Base-by-base conservation (phyloP, 2,329 filamentous ascomycete species). In the Chalaropsis ovoidea region DNA sequence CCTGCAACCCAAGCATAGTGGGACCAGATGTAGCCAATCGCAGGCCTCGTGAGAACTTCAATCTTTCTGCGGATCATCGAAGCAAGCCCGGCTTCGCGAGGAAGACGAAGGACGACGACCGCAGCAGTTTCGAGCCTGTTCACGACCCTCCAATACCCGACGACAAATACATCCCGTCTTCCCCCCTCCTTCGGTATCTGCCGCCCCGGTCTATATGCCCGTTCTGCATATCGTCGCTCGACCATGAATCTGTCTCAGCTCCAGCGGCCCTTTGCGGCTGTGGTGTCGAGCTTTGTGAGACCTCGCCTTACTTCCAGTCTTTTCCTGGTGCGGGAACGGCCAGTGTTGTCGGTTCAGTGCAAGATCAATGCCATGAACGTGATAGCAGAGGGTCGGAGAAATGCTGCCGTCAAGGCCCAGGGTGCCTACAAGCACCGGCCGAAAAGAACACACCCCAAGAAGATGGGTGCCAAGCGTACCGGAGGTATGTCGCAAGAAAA, bases 401-500 rank as follows among this genome's bases (percentile, higher is more conserved):
- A 81, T 71, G 82, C 82, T 69, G 78, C 81, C 27, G 82, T 84
- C 73, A 86, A 86, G 73, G 79, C 83, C 56, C 85, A 87, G 76
- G 84, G 84, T 75, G 82, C 82, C 62, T 86, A 86, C 76, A 95
- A 88, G 72, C 73, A 84, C 70, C 79, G 78, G 71, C 78, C 79
- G 71, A 82, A 83, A 75, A 81, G 79, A 73, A 83, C 82, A 27
- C 80, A 84, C 68, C 79, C 82, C 39, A 96, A 96, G 79, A 90
- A 96, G 75, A 79, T 99, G 70, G 94, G 94, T 70, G 92, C 93
- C 4, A 99, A 99, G 81, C 90, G 93, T 76, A 87, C 87, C 19
- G 90, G 89, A 75, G 93, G 89, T 89, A 80, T 54, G 83, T 49
- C 15, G 39, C n/a, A 4, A 8, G 15, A 10, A 7, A 58, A 35